A percentile compares a stretch with the other conserved stretches of the same genome.
phyloP scores from a whole-genome alignment of 2,329 filamentous ascomycete species.

The Alternaria hordeiaustralica region DNA sequence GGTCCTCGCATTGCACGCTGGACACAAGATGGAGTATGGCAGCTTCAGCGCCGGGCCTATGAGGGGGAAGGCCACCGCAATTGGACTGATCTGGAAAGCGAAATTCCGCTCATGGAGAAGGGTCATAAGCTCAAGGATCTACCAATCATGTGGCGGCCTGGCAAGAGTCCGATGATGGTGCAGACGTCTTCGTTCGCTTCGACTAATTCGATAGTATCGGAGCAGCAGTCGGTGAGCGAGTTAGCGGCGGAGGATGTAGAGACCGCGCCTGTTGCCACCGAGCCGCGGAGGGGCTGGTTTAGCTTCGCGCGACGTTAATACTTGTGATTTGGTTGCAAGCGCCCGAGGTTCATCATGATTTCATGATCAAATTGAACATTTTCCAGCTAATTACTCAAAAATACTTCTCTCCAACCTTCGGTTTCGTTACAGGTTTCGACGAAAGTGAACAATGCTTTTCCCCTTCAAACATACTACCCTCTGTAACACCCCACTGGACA shows the following conservation, averaged over 20 bases:
- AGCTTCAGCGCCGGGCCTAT: conserved; percentile 34
- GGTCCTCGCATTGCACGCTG: conserved; percentile 31
- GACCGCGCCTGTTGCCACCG: not conserved
- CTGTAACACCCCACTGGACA: conserved; percentile 30
- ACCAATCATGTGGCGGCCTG: not conserved
- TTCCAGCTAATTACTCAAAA: not conserved
- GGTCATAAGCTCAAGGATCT: conserved; percentile 8
- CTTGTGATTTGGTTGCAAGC: not conserved
- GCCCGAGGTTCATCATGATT: not conserved
- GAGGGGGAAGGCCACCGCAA: conserved; percentile 14
- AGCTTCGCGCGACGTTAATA: not conserved
- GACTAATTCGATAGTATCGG: not conserved
- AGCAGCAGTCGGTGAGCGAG: not conserved
- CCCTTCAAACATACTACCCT: not conserved
- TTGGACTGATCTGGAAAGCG: conserved; percentile 1
- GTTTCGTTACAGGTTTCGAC: conserved; percentile 1
- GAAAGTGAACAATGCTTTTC: not conserved
- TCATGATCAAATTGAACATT: no score
- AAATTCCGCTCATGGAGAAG: conserved; percentile 7
- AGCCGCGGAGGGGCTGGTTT: not conserved
- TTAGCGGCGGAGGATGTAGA: not conserved
- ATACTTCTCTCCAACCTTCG: conserved; percentile 1
- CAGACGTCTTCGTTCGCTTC: not conserved
- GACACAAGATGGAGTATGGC: conserved; percentile 36
- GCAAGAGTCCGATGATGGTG: not conserved